These are phyloP conservation scores for Orbilia quercus DNA, from an alignment of 2,329 filamentous ascomycete genomes.

Conservation along the genomic window DNA sequence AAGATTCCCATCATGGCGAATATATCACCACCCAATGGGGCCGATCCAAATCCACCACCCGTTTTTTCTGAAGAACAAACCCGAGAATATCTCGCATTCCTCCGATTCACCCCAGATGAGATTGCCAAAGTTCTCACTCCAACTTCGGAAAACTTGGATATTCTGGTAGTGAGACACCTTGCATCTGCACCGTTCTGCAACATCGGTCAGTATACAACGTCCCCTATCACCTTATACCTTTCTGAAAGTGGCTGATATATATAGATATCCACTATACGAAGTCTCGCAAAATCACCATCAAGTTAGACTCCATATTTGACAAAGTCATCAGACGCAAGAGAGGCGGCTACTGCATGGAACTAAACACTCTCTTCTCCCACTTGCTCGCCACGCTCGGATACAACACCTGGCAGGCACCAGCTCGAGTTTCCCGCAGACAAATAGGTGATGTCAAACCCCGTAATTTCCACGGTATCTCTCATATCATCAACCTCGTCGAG, in stretches of 20 bases:
- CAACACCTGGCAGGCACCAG: conserved; percentile 29
- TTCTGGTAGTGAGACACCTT: conserved; percentile 35
- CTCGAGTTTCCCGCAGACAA: conserved; percentile 22
- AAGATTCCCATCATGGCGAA: conserved; percentile 15
- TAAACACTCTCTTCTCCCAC: conserved; percentile 44
- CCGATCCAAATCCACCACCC: conserved; percentile 5
- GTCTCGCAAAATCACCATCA: conserved; percentile 18
- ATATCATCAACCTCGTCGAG: conserved; percentile 40
- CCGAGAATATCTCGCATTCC: conserved; percentile 40
- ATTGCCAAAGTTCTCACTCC: conserved; percentile 13
- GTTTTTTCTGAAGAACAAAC: conserved; percentile 18
- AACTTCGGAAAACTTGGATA: conserved; percentile 27
- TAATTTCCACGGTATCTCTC: conserved; percentile 31
- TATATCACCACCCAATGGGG: not conserved
- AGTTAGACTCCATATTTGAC: conserved; percentile 31
- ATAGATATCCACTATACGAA: conserved; percentile 50
- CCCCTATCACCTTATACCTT: no score
- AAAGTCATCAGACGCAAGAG: conserved; percentile 40
- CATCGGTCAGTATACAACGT: conserved; percentile 37
- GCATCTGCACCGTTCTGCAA: conserved; percentile 30
- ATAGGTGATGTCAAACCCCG: conserved; percentile 12
- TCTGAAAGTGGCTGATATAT: not conserved
- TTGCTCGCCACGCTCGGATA: conserved; percentile 37
- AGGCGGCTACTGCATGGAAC: conserved; percentile 48
- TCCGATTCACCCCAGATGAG: conserved; percentile 33